Percentiles rank a stretch among this genome's conserved stretches.
Conservation (phyloP, 2,329 filamentous ascomycete species). For the Pochonia chlamydosporia region DNA sequence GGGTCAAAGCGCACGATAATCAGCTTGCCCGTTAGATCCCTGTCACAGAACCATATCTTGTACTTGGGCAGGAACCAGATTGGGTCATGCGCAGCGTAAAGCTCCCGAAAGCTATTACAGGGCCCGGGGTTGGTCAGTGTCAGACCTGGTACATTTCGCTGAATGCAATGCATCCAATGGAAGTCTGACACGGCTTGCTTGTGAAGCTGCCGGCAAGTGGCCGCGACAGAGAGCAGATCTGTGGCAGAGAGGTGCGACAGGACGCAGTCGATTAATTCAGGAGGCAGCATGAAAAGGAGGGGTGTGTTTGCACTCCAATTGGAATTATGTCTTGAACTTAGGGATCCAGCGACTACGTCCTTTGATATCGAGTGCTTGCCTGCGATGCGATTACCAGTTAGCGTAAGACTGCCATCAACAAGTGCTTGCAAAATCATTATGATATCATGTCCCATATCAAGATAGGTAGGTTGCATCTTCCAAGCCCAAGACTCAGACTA, state of each 20-base stretch:
- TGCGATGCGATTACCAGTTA: background rate
- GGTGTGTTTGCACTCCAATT: conserved; percentile 9
- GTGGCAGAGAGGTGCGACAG: conserved; percentile 58
- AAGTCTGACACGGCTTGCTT: conserved; percentile 58
- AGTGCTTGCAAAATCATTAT: background rate
- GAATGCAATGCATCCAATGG: conserved; percentile 67
- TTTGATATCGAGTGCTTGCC: background rate
- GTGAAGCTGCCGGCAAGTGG: conserved; percentile 56
- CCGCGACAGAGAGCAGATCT: conserved; percentile 56
- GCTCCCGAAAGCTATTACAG: conserved; percentile 58
- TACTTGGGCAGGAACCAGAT: conserved; percentile 78
- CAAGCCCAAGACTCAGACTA: too few relatives aligned
- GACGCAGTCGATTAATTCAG: conserved; percentile 71
- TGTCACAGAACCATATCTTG: conserved; percentile 83
- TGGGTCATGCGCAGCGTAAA: conserved; percentile 70
- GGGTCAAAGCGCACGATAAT: conserved; percentile 74
- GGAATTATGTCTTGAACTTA: background rate
- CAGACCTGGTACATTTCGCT: conserved; percentile 57
- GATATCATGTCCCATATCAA: too few relatives aligned
- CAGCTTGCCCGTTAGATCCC: conserved; percentile 65
- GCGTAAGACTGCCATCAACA: background rate
- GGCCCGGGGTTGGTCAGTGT: conserved; percentile 50
- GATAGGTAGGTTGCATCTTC: too few relatives aligned
- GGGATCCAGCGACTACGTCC: background rate
- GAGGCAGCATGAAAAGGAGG: conserved; percentile 54